phyloP scores from a whole-genome alignment of 164 flowering plant genomes.

The Aristolochia contorta region DNA sequence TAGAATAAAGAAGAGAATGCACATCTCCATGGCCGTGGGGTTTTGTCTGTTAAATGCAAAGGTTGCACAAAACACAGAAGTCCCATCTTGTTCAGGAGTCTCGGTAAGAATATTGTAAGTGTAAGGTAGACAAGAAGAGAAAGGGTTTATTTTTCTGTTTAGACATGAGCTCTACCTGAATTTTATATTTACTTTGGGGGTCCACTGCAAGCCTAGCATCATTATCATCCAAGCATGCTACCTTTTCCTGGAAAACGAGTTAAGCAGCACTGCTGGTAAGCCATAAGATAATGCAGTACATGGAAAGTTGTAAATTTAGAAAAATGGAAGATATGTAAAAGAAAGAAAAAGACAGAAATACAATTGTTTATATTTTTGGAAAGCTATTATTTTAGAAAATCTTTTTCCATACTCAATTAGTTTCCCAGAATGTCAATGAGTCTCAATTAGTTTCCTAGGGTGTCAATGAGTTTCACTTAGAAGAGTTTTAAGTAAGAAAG shows the following conservation, averaged over 20 bases:
- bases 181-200: conserved; percentile 60
- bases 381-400: too few relatives aligned
- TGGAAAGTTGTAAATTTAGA: too few relatives aligned
- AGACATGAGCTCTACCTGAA: conserved; percentile 57
- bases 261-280: neutral
- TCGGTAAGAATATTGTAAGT: too few relatives aligned
- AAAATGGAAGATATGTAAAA: too few relatives aligned
- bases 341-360: too few relatives aligned
- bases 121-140: neutral
- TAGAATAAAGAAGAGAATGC: conserved; percentile 87
- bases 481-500: too few relatives aligned
- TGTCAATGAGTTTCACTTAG: too few relatives aligned
- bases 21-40: conserved; percentile 99
- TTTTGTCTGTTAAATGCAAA: conserved; percentile 55
- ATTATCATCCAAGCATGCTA: conserved; percentile 93
- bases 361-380: too few relatives aligned
- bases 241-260: conserved; percentile 67
- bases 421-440: too few relatives aligned
- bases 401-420: too few relatives aligned
- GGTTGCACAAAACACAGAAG: neutral
- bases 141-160: neutral
- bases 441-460: too few relatives aligned
- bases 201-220: conserved; percentile 93
- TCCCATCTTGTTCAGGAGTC: neutral
- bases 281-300: too few relatives aligned